Evolutionary conservation across 2,329 filamentous ascomycete species (phyloP).

Genomic region (Blastomyces gilchristii): DNA sequence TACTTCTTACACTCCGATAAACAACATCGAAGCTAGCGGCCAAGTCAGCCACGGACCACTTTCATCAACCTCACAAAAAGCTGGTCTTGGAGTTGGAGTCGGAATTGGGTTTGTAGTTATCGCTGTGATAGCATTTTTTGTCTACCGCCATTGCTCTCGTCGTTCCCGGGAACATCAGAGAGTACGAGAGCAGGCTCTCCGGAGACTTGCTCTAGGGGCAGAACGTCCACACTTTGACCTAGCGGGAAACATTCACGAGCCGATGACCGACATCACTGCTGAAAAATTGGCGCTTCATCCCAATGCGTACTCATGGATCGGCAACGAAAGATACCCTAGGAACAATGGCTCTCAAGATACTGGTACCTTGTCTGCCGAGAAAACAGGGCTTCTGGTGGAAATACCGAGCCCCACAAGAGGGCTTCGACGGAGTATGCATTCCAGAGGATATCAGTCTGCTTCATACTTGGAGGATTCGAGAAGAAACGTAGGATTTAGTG

Average conservation of each 20-base stretch:
- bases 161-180: constrained; percentile 25
- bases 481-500: constrained; percentile 40
- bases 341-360: constrained; percentile 22
- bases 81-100: constrained; percentile 55
- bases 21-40: constrained; percentile 17
- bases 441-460: constrained; percentile 31
- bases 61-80: constrained; percentile 33
- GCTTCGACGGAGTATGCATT: constrained; percentile 30
- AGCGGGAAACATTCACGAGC: constrained; percentile 26
- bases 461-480: constrained; percentile 42
- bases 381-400: constrained; percentile 35
- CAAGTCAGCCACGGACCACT: constrained; percentile 17
- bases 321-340: constrained; percentile 15
- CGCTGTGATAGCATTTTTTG: constrained; percentile 37
- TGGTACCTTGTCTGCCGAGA: constrained; percentile 28
- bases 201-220: constrained; percentile 42
- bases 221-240: constrained; percentile 40
- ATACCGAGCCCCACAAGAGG: constrained; percentile 32
- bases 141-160: constrained; percentile 44
- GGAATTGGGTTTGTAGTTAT: constrained; percentile 52
- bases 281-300: constrained; percentile 10
- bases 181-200: constrained; percentile 45
- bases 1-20: constrained; percentile 45
- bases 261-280: constrained; percentile 1
- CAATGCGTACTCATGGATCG: constrained; percentile 24